phyloP scores from a whole-genome alignment of 306 rosid species.

The Cucurbita pepo region DNA sequence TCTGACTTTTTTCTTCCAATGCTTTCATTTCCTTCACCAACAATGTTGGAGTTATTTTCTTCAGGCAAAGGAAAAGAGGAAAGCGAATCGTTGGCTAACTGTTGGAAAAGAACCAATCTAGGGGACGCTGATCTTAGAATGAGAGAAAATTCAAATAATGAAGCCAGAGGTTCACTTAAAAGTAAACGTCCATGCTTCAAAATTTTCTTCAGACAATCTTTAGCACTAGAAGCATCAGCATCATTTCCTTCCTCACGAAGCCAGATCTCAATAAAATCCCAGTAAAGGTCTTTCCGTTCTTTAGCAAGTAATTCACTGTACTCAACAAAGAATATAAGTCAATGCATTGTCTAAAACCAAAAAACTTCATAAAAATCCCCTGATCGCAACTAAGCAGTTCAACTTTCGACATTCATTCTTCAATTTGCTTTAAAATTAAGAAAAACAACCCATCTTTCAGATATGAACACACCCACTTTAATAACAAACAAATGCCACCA shows the following conservation, averaged over 20 bases:
- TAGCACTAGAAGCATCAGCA: constrained; percentile 30
- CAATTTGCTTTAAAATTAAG: not conserved
- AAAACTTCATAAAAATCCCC: not conserved
- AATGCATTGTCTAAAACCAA: not conserved
- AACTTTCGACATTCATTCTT: not conserved
- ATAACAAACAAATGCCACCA: not conserved
- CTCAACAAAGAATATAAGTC: constrained; percentile 7
- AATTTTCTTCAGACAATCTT: constrained; percentile 48
- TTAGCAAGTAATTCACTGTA: constrained; percentile 67
- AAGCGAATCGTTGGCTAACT: constrained; percentile 65
- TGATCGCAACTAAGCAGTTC: not conserved
- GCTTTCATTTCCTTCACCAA: constrained; percentile 12
- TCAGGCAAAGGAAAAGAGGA: constrained; percentile 62
- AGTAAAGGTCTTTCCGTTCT: constrained; percentile 41
- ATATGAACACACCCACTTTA: not conserved
- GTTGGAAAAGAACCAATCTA: constrained; percentile 61
- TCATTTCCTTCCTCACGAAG: constrained; percentile 26
- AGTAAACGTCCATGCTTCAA: constrained; percentile 33
- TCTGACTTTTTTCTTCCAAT: constrained; percentile 22
- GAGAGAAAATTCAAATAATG: constrained; percentile 69
- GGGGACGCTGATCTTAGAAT: constrained; percentile 83
- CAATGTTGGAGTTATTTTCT: constrained; percentile 25
- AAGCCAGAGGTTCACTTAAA: constrained; percentile 52
- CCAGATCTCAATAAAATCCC: constrained; percentile 80
- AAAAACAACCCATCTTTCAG: not conserved